Evolutionary conservation across 345 rosid species (phyloP).

Genomic region (Camelina hispida): DNA sequence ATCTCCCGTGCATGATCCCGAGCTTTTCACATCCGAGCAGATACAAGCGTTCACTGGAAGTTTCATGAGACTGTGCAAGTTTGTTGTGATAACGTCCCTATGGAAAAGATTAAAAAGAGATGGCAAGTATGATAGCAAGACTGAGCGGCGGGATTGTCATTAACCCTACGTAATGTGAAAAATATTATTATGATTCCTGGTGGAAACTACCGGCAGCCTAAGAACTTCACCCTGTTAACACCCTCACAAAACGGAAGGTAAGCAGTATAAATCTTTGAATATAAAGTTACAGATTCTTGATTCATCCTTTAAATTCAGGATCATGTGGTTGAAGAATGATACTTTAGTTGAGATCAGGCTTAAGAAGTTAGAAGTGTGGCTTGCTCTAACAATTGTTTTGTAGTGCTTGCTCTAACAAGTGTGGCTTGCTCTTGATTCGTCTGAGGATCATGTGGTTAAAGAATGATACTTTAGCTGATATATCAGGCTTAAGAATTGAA

Average conservation of each 20-base stretch:
- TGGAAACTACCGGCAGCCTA: slow-evolving; percentile 96
- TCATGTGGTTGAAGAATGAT: neutral
- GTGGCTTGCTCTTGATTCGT: too few relatives aligned
- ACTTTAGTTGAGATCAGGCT: slow-evolving; percentile 20
- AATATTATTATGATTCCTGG: slow-evolving; percentile 97
- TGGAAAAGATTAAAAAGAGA: slow-evolving; percentile 90
- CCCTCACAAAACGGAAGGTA: slow-evolving; percentile 96
- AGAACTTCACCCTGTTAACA: slow-evolving; percentile 87
- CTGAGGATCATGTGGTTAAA: too few relatives aligned
- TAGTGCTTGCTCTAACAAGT: too few relatives aligned
- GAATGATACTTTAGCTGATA: too few relatives aligned
- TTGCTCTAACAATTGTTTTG: neutral
- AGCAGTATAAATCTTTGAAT: slow-evolving; percentile 16
- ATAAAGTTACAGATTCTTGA: slow-evolving; percentile 4
- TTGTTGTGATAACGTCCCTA: slow-evolving; percentile 91
- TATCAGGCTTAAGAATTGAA: neutral
- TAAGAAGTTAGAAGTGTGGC: neutral
- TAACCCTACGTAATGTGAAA: slow-evolving; percentile 82
- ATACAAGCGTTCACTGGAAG: slow-evolving; percentile 88
- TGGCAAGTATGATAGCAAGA: slow-evolving; percentile 91
- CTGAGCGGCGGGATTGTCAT: slow-evolving; percentile 91
- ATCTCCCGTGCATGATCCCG: slow-evolving; percentile 93
- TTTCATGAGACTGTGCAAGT: slow-evolving; percentile 99
- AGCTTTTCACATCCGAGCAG: slow-evolving; percentile 85
- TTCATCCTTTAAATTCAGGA: slow-evolving; percentile 6